phyloP scores from a whole-genome alignment of 257 asterid genomes.

The Penstemon eatonii region DNA sequence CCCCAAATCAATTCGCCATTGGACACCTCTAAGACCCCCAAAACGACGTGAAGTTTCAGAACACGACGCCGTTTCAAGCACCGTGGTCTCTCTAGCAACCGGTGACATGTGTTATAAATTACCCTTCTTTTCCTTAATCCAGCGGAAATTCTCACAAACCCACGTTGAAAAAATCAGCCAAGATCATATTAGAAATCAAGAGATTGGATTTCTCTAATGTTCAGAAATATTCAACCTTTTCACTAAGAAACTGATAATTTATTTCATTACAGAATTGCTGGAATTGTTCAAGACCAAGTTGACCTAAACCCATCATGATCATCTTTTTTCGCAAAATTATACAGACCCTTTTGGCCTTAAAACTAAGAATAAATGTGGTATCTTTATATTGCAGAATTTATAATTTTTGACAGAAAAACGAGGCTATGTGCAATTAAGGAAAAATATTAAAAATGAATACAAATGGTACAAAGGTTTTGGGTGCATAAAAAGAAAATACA shows the following conservation, averaged over 20 bases:
- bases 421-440: no score
- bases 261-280: neutral
- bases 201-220: neutral
- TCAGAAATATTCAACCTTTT: neutral
- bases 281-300: neutral
- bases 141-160: slow-evolving; percentile 16
- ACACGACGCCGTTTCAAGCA: slow-evolving; percentile 38
- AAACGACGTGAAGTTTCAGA: slow-evolving; percentile 41
- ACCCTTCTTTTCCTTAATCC: slow-evolving; percentile 2
- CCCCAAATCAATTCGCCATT: slow-evolving; percentile 95
- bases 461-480: no score
- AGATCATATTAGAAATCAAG: neutral
- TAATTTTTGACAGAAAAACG: no score
- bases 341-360: no score
- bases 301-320: neutral
- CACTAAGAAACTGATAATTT: slow-evolving; percentile 2
- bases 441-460: no score
- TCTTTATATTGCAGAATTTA: no score
- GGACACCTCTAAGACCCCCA: slow-evolving; percentile 78
- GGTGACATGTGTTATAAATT: slow-evolving; percentile 20
- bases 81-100: slow-evolving; percentile 24
- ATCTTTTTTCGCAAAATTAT: no score
- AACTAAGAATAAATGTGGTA: no score
- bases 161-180: slow-evolving; percentile 11
- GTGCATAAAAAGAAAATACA: no score